Evolutionary conservation across 257 asterid genomes (phyloP).

Genomic region (Fraxinus cuspidata): DNA sequence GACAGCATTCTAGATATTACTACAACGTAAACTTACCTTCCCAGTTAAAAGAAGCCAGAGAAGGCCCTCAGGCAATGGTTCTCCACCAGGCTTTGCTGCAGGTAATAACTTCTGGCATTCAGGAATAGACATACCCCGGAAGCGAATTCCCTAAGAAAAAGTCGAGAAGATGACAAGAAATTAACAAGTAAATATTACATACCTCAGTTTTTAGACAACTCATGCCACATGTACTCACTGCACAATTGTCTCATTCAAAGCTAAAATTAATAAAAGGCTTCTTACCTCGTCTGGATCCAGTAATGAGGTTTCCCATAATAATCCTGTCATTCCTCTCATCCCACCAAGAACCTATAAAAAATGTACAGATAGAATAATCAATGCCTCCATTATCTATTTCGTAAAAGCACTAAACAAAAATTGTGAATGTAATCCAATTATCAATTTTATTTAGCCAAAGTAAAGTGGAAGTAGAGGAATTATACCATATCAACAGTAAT

Average conservation of each 20-base stretch:
- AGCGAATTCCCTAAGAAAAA: constrained; percentile 81
- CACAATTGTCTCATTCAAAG: constrained; percentile 16
- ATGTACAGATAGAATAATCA: constrained; percentile 12
- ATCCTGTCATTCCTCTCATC: constrained; percentile 99
- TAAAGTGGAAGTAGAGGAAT: constrained; percentile 13
- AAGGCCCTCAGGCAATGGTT: constrained; percentile 98
- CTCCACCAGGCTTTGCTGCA: constrained; percentile 88
- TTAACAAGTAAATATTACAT: constrained; percentile 1
- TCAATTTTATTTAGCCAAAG: neutral
- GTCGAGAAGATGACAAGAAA: constrained; percentile 21
- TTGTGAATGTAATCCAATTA: neutral
- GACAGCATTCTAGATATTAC: neutral
- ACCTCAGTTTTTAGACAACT: neutral
- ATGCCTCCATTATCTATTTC: neutral
- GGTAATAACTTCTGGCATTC: constrained; percentile 96
- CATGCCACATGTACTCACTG: constrained; percentile 1
- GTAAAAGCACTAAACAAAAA: neutral
- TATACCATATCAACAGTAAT: constrained; percentile 88
- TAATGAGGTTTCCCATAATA: constrained; percentile 97
- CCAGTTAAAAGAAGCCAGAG: constrained; percentile 99
- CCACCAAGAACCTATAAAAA: constrained; percentile 88
- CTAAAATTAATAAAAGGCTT: neutral
- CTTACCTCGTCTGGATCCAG: constrained; percentile 97
- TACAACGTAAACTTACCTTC: constrained; percentile 50
- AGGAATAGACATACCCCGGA: constrained; percentile 92